Evolutionary conservation across 768 basidiomycete genomes (phyloP).

Genomic region (Lyophyllum atratum): DNA sequence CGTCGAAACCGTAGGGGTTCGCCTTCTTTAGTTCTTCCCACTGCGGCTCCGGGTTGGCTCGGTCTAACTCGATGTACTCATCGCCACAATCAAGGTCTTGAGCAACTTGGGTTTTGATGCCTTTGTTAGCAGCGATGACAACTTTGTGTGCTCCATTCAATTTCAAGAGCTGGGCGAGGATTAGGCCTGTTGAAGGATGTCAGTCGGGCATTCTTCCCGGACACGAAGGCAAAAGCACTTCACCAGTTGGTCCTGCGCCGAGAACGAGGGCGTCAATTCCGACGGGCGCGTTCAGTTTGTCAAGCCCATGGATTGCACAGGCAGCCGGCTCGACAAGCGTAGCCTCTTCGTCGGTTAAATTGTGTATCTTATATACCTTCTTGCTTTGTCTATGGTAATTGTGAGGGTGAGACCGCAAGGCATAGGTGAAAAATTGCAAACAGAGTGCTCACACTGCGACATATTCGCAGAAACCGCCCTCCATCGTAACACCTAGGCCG

Average conservation of each 20-base stretch:
- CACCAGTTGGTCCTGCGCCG: constrained; percentile 75
- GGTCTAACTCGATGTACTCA: constrained; percentile 75
- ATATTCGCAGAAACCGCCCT: constrained; percentile 79
- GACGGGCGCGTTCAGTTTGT: constrained; percentile 68
- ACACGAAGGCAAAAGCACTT: background rate
- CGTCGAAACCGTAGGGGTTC: constrained; percentile 83
- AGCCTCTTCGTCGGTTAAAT: constrained; percentile 76
- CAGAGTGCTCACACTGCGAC: constrained; percentile 55
- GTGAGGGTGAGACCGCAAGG: background rate
- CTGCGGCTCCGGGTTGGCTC: constrained; percentile 61
- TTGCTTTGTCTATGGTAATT: constrained; percentile 48
- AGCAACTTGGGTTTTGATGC: constrained; percentile 77
- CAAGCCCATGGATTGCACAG: constrained; percentile 79
- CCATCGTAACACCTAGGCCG: constrained; percentile 59
- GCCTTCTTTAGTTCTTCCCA: constrained; percentile 69
- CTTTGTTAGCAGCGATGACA: constrained; percentile 75
- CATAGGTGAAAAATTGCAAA: background rate
- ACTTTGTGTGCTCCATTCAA: constrained; percentile 71
- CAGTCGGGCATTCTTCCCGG: background rate
- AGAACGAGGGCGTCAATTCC: constrained; percentile 74
- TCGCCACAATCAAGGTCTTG: constrained; percentile 68
- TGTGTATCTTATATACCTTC: constrained; percentile 75
- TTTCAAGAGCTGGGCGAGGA: constrained; percentile 76
- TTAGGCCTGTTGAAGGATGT: constrained; percentile 45
- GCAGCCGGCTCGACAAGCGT: constrained; percentile 78